phyloP scores from a whole-genome alignment of 495 filamentous ascomycete genomes.

The Xylaria palmicola region DNA sequence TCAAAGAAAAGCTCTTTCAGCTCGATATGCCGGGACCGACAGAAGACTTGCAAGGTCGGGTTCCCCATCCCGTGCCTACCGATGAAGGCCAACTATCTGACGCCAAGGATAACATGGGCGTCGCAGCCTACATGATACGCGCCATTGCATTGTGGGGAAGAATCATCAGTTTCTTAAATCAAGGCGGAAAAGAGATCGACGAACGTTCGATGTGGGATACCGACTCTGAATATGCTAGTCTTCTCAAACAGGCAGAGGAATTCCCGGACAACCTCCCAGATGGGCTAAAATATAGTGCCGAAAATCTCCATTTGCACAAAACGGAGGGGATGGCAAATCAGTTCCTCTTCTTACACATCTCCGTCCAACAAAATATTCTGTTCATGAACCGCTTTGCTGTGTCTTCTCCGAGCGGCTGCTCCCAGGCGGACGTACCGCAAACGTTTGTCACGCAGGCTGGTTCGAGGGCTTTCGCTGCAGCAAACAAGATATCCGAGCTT shows the following conservation, averaged over 20 bases:
- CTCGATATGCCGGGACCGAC: constrained; percentile 88
- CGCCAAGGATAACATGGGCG: constrained; percentile 85
- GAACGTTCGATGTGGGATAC: constrained; percentile 75
- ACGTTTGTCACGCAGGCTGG: constrained; percentile 75
- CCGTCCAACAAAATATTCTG: constrained; percentile 82
- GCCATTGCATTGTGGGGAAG: constrained; percentile 85
- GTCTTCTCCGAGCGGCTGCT: constrained; percentile 63
- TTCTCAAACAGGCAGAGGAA: constrained; percentile 69
- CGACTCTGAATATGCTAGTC: constrained; percentile 68
- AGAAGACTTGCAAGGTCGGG: constrained; percentile 74
- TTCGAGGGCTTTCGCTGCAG: constrained; percentile 78
- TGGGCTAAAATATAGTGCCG: constrained; percentile 66
- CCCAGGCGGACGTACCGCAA: constrained; percentile 74
- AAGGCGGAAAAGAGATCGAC: constrained; percentile 84
- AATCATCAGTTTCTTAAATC: constrained; percentile 85
- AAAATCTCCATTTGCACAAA: constrained; percentile 83
- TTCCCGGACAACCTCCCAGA: constrained; percentile 70
- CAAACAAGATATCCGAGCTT: constrained; percentile 81
- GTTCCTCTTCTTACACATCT: constrained; percentile 91
- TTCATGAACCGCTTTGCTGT: constrained; percentile 90
- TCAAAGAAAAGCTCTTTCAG: constrained; percentile 85
- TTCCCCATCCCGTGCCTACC: constrained; percentile 62
- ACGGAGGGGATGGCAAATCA: constrained; percentile 84
- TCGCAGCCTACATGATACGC: constrained; percentile 87
- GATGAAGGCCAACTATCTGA: constrained; percentile 64